Evolutionary conservation across 2,329 filamentous ascomycete genomes (phyloP), one percentile per base, ranked within the genome.

Genomic region (Ophiosphaerella narmari): DNA sequence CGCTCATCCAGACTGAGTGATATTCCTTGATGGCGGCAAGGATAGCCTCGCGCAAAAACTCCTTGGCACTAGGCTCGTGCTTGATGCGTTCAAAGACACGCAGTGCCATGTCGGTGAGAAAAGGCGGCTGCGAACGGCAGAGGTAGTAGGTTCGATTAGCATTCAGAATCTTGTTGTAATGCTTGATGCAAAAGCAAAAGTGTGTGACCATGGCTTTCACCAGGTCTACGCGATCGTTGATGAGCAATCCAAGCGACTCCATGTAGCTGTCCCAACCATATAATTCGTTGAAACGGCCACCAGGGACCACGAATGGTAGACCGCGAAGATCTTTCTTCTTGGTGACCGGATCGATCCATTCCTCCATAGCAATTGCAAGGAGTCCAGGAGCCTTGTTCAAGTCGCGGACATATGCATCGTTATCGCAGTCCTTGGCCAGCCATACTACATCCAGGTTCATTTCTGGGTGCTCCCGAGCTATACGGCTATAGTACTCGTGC

Each of bases 191-290:
- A 79, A 99, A 99, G 74, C 91, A 95, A 74, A 97, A 97, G 77
- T 99, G 96, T 64, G 84, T 81, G 43, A 97, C 92, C 91, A 99
- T 97, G 42, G 88, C 84, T 78, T 97, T 96, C 60, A 91, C 91
- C 47, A 97, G 78, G 65, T 97, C 86, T 18, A 91, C 86, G 51
- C 90, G 86, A 69, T 94, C 89, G 68, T 93, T 91, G 62, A 91
- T 85, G 51, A 97, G 79, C 50, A 99, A 81, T 14, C 94, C 94
- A 3, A 97, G 80, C 5, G 93, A 94, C 72, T 93, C 90, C 91
- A 99, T 97, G 78, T 97, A 99, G 72, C 91, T 97, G 75, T 99
- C 94, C 94, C 94, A 99, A 39, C 93, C 93, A 71, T 99, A 99
- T 18, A 99, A 77, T 74, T 99, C 94, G 74, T 99, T 99, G 85